Base-by-base conservation (phyloP, 2,329 filamentous ascomycete species). In the Botrytis fragariae region DNA sequence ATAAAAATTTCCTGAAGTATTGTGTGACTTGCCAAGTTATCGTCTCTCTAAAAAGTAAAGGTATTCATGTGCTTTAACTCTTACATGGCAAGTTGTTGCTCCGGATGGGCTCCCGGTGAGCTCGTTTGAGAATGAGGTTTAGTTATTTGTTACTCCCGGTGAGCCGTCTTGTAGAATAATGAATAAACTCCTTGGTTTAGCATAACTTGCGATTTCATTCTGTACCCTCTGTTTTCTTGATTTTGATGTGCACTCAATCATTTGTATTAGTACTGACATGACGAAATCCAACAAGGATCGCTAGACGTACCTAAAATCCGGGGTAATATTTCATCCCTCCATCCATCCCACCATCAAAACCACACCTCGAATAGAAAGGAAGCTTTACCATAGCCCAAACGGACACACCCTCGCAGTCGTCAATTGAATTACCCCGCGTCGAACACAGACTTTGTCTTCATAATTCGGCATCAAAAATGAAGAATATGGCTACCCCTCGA, bases 251-350 rank as follows among this genome's bases (percentile, higher is more conserved):
- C 9, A 32, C 22, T 57, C 20, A 29, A 29, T 29, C 29, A 9
- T 57, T 42, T 68, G 16, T 57, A 20, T n/a, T 42, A 32, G 18
- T 16, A 29, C 4, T 29, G 32, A 37, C 14, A 61, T 61, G 51
- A 69, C 54, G 42, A 44, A 61, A 68, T 61, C 29, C 1, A 61
- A 45, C 29, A 44, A 45, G 67, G 67, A n/a, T 61, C 25, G 18
- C 25, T 37, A 37, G 20, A 32, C 18, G 14, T 22, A 22, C 4
- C 39, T 44, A 22, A 71, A 63, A 64, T 48, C 44, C 59, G 44
- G 57, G 57, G 42, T 63, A 54, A 62, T 39, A 63, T 54, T 71
- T 71, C n/a, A 42, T 42, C 29, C 42, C 37, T 35, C 59, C 12
- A 60, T 45, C 22, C 67, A 69, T 42, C 39, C 37, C 51, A 45